Conservation (phyloP, 208 protist genomes). For the Acanthamoeba sp. region DNA sequence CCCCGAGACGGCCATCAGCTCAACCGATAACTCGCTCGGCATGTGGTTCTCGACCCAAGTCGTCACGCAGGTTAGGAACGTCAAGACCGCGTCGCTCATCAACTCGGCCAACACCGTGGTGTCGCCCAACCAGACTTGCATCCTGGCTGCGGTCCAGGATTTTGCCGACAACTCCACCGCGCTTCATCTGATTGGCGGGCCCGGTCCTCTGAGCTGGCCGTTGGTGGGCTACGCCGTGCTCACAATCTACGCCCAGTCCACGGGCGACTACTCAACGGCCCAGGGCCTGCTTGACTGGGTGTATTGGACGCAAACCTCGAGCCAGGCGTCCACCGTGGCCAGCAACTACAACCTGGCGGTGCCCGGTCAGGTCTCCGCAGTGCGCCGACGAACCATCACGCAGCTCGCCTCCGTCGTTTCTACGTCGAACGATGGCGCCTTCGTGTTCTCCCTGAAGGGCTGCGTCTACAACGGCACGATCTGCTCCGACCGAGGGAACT, state of each 20-base stretch:
- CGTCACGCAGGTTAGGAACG: constrained; percentile 7
- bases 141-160: background rate
- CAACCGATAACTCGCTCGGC: background rate
- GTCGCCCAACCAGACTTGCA: constrained; percentile 19
- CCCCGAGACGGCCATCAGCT: background rate
- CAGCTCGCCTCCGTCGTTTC: background rate
- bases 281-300: constrained; percentile 55
- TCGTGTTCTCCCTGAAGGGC: background rate
- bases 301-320: constrained; percentile 51
- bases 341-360: constrained; percentile 40
- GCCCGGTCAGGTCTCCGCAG: background rate
- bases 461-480: constrained; percentile 45
- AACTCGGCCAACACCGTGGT: background rate
- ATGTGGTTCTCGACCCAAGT: constrained; percentile 16
- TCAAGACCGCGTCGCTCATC: background rate
- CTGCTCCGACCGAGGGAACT: constrained; percentile 2
- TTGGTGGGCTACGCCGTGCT: constrained; percentile 24
- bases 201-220: background rate
- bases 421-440: background rate
- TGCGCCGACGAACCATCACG: background rate
- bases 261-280: constrained; percentile 24
- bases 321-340: background rate
- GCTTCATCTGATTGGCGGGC: background rate
- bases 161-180: background rate
- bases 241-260: background rate